phyloP scores from a whole-genome alignment of 805 yeast genomes.

The Debaryomyces maramus region DNA sequence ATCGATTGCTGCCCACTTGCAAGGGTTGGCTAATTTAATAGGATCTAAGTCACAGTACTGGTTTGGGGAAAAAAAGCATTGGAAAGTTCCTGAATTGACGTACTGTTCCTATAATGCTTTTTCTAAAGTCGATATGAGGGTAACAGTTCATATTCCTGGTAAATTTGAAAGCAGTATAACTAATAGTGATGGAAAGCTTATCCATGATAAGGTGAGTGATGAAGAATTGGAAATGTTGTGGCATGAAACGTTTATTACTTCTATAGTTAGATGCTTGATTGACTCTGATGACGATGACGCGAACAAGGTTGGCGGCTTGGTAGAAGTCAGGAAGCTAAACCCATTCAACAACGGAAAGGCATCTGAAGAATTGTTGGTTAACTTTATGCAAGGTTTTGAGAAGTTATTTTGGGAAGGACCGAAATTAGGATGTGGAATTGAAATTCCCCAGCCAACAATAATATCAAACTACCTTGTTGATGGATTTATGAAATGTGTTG shows the following conservation, averaged over 20 bases:
- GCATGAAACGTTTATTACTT: conserved; percentile 60
- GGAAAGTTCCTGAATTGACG: conserved; percentile 70
- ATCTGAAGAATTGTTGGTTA: conserved; percentile 40
- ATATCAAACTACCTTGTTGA: conserved; percentile 72
- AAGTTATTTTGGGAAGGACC: conserved; percentile 64
- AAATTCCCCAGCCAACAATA: conserved; percentile 65
- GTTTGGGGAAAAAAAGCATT: conserved; percentile 74
- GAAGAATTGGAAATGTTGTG: conserved; percentile 56
- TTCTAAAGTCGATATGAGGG: conserved; percentile 66
- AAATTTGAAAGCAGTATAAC: conserved; percentile 57
- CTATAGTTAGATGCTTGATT: conserved; percentile 72
- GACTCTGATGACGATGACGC: conserved; percentile 70
- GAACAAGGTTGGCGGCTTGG: conserved; percentile 55
- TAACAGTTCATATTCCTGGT: conserved; percentile 76
- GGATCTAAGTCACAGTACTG: conserved; percentile 63
- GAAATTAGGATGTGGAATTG: conserved; percentile 62
- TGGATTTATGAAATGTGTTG: conserved; percentile 63
- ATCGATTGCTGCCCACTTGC: conserved; percentile 73
- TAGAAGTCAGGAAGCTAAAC: conserved; percentile 79
- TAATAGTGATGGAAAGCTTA: conserved; percentile 51
- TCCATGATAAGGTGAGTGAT: conserved; percentile 47
- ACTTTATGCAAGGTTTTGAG: conserved; percentile 66
- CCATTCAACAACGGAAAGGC: conserved; percentile 59
- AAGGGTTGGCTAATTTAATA: conserved; percentile 64
- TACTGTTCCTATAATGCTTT: conserved; percentile 65